phyloP scores from a whole-genome alignment of 192 early-diverging fungal species.

The Phycomyces blakesleeanus region DNA sequence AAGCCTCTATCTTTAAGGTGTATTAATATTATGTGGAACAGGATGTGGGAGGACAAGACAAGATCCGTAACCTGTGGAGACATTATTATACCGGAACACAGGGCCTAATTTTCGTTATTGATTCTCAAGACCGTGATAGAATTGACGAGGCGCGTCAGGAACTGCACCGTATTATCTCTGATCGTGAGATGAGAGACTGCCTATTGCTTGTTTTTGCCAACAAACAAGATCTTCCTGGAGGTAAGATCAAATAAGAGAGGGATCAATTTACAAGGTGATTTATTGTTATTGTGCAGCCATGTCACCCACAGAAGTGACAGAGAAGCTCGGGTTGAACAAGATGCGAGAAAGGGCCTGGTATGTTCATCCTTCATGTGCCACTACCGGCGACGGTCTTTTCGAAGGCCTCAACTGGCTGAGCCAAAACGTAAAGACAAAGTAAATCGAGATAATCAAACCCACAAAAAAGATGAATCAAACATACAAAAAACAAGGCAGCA shows the following conservation, averaged over 20 bases:
- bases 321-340: slow-evolving; percentile 79
- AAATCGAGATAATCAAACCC: not conserved
- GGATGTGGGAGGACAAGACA: slow-evolving; percentile 92
- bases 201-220: slow-evolving; percentile 74
- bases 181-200: slow-evolving; percentile 82
- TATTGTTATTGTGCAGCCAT: slow-evolving; percentile 40
- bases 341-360: slow-evolving; percentile 93
- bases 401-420: slow-evolving; percentile 86
- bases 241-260: not conserved
- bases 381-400: slow-evolving; percentile 78
- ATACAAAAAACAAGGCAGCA: no score
- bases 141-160: slow-evolving; percentile 84
- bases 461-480: no score
- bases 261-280: not conserved
- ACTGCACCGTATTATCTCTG: slow-evolving; percentile 80
- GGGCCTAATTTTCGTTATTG: slow-evolving; percentile 86
- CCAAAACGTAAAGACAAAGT: slow-evolving; percentile 53
- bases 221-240: slow-evolving; percentile 34
- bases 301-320: slow-evolving; percentile 92
- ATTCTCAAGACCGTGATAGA: slow-evolving; percentile 82
- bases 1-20: no score
- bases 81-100: slow-evolving; percentile 87
- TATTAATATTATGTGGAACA: slow-evolving; percentile 13
- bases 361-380: slow-evolving; percentile 81
- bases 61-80: slow-evolving; percentile 85